Evolutionary conservation across 179 eudicot species (phyloP), one percentile per base, ranked within the genome.

Genomic region (Silene noctiflora): DNA sequence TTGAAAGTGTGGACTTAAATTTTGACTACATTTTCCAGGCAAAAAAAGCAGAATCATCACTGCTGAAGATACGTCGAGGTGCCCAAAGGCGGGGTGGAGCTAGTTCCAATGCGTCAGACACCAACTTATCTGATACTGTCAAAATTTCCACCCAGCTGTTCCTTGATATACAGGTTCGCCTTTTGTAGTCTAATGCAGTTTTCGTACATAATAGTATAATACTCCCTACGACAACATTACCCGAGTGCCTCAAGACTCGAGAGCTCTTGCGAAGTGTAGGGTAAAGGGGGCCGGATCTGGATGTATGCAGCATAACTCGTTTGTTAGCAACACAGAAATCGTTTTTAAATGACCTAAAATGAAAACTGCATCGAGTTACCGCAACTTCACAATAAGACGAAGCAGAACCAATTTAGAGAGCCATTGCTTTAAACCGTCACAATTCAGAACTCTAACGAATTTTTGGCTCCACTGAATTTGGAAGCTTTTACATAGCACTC

Each of bases 71-170:
- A 75, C 99, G 99, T 51, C 80, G 83, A 61, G 91, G 93, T 69
- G 99, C 97, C 11, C 98, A 93, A 77, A 93, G 86, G 73, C 90
- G 98, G 78, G 89, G 82, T 78, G 99, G 96, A 73, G 92, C 91
- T 64, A 90, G 91, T 85, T 86, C 96, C 20, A 97, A 93, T 81
- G 89, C 86, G 42, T 77, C 91, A 2, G 99, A 91, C 74, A 80
- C 83, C 42, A 93, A 86, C 69, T 83, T 93, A 55, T 93, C 99
- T 21, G 89, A 95, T 76, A 90, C 97, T 19, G 98, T 90, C 39
- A 96, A 91, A 85, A 85, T 96, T 8, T 91, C 98, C 84, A 88
- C 91, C 91, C 99, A 93, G 69, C 80, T 93, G 72, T 93, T 96
- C 86, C 98, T 96, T 71, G 99, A 96, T 86, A 85, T 93, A 82